Base-by-base conservation (phyloP, 441 rosid species). In the Pelargonium citronellum region DNA sequence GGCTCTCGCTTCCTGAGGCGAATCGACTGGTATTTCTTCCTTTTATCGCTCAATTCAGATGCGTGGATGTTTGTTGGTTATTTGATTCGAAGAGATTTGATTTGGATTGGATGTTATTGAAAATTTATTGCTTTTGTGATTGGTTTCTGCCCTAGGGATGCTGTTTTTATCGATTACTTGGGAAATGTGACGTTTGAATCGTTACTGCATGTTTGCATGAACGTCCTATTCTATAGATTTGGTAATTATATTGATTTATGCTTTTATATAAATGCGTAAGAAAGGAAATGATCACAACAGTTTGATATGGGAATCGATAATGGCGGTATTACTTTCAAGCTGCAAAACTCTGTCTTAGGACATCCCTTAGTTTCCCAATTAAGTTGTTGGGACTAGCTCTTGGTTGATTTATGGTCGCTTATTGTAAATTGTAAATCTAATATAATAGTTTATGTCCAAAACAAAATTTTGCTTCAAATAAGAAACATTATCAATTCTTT, bases 1-100 rank as follows among this genome's bases (percentile, higher is more conserved):
- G 99, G 99, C 95, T 94, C 62, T 78, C 96, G 39, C 92, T 94
- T 30, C 96, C 98, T n/a, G 96, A 94, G 47, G 74, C 95, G 73
- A 84, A 84, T 75, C 90, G 87, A 37, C 86, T 88, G 95, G 98
- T 94, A 81, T 13, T 11, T 57, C 44, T 60, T 70, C 58, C 8
- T 27, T 68, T 66, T 30, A 30, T 67, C n/a, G 1, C 65, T 69
- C 24, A 1, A 13, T n/a, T 37, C 34, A 44, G 55, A 63, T 43
- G 27, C 41, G 22, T 24, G 53, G 7, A 39, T 67, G 17, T 65
- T 47, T 6, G 8, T 16, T 24, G 64, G 5, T 51, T 13, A 17
- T 60, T 43, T 58, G 0, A 39, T 6, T 43, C n/a, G 20, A 46
- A 5, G 13, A 60, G n/a, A 27, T 34, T 73, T 64, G 66, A 11